Conservation (phyloP, 2,329 filamentous ascomycete genomes). For the Amesomyces nigricolor region DNA sequence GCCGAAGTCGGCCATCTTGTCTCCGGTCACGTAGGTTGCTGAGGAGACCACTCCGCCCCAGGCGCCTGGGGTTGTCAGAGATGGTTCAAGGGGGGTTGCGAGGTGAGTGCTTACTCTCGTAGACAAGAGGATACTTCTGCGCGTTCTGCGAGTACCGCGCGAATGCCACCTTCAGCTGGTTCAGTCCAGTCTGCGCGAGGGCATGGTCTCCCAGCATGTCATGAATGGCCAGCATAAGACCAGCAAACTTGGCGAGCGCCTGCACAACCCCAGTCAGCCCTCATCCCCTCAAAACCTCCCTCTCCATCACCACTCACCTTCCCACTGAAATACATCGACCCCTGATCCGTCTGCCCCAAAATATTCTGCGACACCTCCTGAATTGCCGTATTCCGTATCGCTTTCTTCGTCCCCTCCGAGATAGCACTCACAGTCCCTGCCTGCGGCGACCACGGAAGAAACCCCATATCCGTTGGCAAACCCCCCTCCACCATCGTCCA, state of each 20-base stretch:
- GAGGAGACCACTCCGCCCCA: conserved; percentile 81
- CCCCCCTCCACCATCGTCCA: conserved; percentile 74
- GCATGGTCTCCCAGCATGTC: conserved; percentile 55
- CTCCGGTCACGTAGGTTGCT: conserved; percentile 63
- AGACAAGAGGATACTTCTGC: conserved; percentile 61
- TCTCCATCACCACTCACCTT: conserved; percentile 48
- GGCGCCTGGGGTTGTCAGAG: conserved; percentile 38
- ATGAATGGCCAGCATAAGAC: conserved; percentile 58
- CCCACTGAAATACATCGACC: conserved; percentile 91
- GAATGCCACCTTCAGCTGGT: conserved; percentile 61
- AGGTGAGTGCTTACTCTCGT: conserved; percentile 47
- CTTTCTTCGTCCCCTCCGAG: conserved; percentile 48
- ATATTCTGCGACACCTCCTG: conserved; percentile 75
- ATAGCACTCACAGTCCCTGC: conserved; percentile 43
- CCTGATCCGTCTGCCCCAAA: conserved; percentile 61
- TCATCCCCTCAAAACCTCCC: conserved; percentile 29
- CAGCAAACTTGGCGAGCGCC: conserved; percentile 71
- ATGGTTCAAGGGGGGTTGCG: background rate
- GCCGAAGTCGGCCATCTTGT: conserved; percentile 75
- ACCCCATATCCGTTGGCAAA: conserved; percentile 69
- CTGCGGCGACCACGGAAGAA: conserved; percentile 68
- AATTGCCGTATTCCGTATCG: conserved; percentile 58
- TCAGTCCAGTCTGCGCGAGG: conserved; percentile 53
- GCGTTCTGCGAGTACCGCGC: conserved; percentile 59
- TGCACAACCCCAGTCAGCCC: conserved; percentile 26